Conservation (phyloP, 177 flowering plant genomes). For the Tripterygium wilfordii region DNA sequence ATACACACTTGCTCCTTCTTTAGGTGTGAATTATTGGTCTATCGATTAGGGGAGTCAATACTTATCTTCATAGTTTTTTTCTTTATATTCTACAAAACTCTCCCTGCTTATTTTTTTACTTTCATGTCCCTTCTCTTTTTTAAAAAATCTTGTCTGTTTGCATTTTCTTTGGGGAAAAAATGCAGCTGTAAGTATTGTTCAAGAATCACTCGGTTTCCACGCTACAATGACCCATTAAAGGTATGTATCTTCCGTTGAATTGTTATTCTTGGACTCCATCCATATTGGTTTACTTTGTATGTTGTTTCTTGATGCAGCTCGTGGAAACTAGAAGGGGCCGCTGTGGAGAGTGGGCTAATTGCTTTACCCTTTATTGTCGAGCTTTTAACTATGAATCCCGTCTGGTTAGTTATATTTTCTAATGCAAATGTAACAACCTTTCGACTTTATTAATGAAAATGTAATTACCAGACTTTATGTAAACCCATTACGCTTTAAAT, state of each 20-base stretch:
- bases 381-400: constrained; percentile 90
- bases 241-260: constrained; percentile 25
- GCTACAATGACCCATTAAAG: constrained; percentile 94
- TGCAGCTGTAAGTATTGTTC: constrained; percentile 69
- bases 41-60: too few species aligned
- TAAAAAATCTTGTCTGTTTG: not conserved
- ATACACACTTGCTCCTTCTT: too few species aligned
- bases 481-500: too few species aligned
- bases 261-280: too few species aligned
- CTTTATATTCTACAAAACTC: too few species aligned
- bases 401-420: constrained; percentile 39
- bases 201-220: constrained; percentile 75
- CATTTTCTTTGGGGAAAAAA: not conserved
- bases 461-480: too few species aligned
- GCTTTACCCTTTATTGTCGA: constrained; percentile 94
- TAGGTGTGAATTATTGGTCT: too few species aligned
- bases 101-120: too few species aligned
- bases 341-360: constrained; percentile 99
- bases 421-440: too few species aligned
- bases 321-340: constrained; percentile 89
- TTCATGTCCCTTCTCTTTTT: not conserved
- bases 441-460: too few species aligned
- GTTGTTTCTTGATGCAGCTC: constrained; percentile 43
- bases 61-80: too few species aligned
- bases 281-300: not conserved